Evolutionary conservation across 257 asterid species (phyloP).

Genomic region (Solanum raphanifolium): DNA sequence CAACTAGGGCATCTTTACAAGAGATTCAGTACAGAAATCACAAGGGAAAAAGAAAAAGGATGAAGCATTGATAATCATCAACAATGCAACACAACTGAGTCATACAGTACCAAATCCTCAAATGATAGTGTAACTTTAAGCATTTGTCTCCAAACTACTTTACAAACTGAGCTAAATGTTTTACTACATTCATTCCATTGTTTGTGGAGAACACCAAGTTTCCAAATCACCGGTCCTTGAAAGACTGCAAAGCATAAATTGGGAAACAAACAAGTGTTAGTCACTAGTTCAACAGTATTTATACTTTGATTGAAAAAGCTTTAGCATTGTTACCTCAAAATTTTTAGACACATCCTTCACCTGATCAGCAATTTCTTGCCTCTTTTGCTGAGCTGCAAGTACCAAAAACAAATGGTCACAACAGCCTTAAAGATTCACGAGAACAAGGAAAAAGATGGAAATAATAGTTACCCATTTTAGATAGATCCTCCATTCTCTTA

Average conservation of each 20-base stretch:
- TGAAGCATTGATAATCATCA: background rate
- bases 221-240: background rate
- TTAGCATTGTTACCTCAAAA: background rate
- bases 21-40: background rate
- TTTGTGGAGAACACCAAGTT: background rate
- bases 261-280: background rate
- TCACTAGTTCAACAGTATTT: background rate
- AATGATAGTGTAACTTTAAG: background rate
- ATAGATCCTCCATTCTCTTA: conserved; percentile 41
- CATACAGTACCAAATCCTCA: background rate
- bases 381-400: conserved; percentile 59
- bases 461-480: conserved; percentile 32
- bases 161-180: background rate
- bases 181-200: background rate
- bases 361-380: conserved; percentile 49
- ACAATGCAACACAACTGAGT: background rate
- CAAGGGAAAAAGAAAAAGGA: background rate
- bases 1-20: background rate
- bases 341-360: conserved; percentile 43
- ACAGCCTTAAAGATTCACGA: background rate
- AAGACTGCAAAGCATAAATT: background rate
- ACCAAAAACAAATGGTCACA: background rate
- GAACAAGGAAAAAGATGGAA: background rate
- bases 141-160: background rate
- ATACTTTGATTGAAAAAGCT: background rate